Percentiles rank a stretch among this genome's conserved stretches.
Conservation (phyloP, 2,329 filamentous ascomycete genomes). For the Massarina eburnea region DNA sequence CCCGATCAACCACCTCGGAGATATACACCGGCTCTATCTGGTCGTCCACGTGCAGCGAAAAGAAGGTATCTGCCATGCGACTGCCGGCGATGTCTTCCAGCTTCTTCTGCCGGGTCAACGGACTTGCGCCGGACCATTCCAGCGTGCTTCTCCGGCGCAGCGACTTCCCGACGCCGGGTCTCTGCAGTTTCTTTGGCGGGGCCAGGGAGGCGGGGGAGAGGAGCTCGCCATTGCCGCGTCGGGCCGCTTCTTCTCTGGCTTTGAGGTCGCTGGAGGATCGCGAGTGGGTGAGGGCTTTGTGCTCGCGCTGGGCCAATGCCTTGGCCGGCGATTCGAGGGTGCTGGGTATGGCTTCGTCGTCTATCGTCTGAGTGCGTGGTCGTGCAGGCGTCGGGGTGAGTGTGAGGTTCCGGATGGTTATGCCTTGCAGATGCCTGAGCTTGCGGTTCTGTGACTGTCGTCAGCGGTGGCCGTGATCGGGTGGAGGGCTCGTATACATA, state of each 20-base stretch:
- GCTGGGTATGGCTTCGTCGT: conserved; percentile 74
- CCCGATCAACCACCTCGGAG: conserved; percentile 75
- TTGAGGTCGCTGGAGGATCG: conserved; percentile 60
- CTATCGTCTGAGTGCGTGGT: conserved; percentile 63
- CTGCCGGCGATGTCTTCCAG: conserved; percentile 72
- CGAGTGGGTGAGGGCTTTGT: conserved; percentile 56
- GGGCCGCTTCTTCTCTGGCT: conserved; percentile 27
- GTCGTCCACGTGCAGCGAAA: conserved; percentile 73
- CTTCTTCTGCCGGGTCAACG: conserved; percentile 67
- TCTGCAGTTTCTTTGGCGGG: conserved; percentile 16
- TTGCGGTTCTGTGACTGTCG: conserved; percentile 70
- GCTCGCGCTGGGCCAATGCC: conserved; percentile 57
- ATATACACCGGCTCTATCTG: conserved; percentile 78
- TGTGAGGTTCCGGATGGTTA: conserved; percentile 83
- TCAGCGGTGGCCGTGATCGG: neutral
- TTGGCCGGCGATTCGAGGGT: conserved; percentile 68
- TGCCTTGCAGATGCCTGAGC: conserved; percentile 81
- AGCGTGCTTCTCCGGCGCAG: conserved; percentile 61
- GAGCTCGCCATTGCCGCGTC: conserved; percentile 25
- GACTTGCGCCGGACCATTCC: conserved; percentile 63
- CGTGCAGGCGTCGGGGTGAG: conserved; percentile 60
- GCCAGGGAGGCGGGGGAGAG: conserved; percentile 22
- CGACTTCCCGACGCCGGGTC: conserved; percentile 41
- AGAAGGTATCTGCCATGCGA: conserved; percentile 84
- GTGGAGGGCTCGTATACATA: conserved; percentile 24